Conservation (phyloP, 2,329 filamentous ascomycete species). For the Xylaria digitata region DNA sequence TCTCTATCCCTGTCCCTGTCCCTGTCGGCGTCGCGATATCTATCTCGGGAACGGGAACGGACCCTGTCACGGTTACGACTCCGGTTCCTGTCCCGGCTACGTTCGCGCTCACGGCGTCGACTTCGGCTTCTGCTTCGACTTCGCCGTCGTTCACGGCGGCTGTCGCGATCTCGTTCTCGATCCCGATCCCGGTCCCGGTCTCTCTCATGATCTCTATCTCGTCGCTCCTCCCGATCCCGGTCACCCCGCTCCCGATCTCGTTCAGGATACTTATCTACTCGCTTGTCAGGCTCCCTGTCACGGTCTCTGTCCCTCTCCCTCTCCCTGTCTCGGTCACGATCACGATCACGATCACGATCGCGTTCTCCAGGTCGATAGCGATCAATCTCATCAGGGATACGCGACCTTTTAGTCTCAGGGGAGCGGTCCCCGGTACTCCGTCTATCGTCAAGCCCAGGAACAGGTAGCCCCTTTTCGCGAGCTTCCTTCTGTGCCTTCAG, state of each 20-base stretch:
- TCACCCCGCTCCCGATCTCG: conserved; percentile 58
- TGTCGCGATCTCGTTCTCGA: conserved; percentile 31
- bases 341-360: conserved; percentile 50
- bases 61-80: conserved; percentile 46
- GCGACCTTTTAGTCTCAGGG: conserved; percentile 54
- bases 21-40: conserved; percentile 52
- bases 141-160: conserved; percentile 35
- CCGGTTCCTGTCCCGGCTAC: conserved; percentile 51
- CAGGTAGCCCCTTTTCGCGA: conserved; percentile 66
- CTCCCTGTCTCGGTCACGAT: conserved; percentile 42
- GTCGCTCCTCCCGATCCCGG: conserved; percentile 35
- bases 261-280: conserved; percentile 28
- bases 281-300: conserved; percentile 34
- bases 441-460: conserved; percentile 68
- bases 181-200: conserved; percentile 29
- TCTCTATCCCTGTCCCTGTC: conserved; percentile 58
- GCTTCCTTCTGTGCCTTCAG: conserved; percentile 71
- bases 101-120: conserved; percentile 47
- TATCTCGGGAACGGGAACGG: conserved; percentile 49
- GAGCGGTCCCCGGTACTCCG: conserved; percentile 58
- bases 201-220: conserved; percentile 42
- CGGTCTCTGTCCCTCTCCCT: conserved; percentile 33
- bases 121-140: conserved; percentile 38
- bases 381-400: conserved; percentile 58
- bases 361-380: conserved; percentile 61